A percentile compares a stretch with the other conserved stretches of the same genome.
Evolutionary conservation across 1,284 basidiomycete genomes (phyloP).

Genomic region (Cryptococcus deneoformans): DNA sequence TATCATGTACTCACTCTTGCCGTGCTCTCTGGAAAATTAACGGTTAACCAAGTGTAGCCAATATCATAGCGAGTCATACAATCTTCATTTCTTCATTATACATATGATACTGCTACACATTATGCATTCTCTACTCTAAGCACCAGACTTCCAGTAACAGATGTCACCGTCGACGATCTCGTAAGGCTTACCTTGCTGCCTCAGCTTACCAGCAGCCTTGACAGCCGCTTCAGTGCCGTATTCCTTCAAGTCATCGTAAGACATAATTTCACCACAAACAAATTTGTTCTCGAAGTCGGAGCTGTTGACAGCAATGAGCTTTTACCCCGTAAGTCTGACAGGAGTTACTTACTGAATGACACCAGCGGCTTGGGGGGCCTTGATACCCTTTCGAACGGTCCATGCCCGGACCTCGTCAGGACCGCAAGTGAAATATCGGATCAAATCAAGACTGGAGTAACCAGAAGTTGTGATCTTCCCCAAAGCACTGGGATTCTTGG

Average conservation of each 20-base stretch:
- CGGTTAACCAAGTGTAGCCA: too few species aligned
- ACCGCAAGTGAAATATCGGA: slow-evolving; percentile 96
- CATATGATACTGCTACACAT: slow-evolving; percentile 6
- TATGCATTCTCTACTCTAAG: slow-evolving; percentile 10
- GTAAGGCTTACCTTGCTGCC: slow-evolving; percentile 94
- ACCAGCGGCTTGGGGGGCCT: slow-evolving; percentile 96
- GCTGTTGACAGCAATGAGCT: slow-evolving; percentile 4
- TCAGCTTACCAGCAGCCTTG: slow-evolving; percentile 92
- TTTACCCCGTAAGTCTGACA: neutral
- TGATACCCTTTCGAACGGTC: slow-evolving; percentile 92
- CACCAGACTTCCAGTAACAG: slow-evolving; percentile 47
- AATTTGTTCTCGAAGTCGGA: slow-evolving; percentile 74
- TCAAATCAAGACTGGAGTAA: slow-evolving; percentile 82
- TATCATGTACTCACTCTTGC: too few species aligned
- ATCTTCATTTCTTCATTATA: too few species aligned
- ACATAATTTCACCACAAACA: slow-evolving; percentile 99
- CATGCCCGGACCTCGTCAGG: slow-evolving; percentile 97
- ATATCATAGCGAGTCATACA: too few species aligned
- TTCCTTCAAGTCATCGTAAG: slow-evolving; percentile 87
- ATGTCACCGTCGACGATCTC: slow-evolving; percentile 52
- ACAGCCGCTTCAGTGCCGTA: slow-evolving; percentile 85
- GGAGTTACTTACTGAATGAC: slow-evolving; percentile 83
- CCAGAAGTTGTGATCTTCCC: slow-evolving; percentile 92
- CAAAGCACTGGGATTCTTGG: slow-evolving; percentile 59
- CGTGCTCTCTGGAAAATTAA: too few species aligned